Evolutionary conservation across 768 basidiomycete species (phyloP).

Genomic region (Mycena vitilis): DNA sequence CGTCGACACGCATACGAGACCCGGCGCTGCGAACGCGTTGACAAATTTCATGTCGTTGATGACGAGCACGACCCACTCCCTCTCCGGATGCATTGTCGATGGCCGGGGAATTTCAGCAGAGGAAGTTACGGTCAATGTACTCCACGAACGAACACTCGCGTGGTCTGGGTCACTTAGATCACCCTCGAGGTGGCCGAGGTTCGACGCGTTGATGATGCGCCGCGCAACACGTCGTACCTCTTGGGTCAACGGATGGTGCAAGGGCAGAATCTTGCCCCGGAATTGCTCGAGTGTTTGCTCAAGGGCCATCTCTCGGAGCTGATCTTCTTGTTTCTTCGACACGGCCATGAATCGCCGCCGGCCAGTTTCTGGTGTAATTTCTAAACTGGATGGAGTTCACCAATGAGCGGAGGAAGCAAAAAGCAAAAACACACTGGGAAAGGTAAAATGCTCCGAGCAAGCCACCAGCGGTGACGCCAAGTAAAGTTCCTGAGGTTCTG

Average conservation of each 20-base stretch:
- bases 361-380: slow-evolving; percentile 88
- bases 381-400: slow-evolving; percentile 62
- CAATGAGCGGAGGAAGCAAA: too few species aligned
- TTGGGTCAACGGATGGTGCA: slow-evolving; percentile 70
- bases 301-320: slow-evolving; percentile 58
- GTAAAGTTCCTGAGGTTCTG: background rate
- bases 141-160: slow-evolving; percentile 74
- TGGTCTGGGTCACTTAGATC: slow-evolving; percentile 66
- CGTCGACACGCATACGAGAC: slow-evolving; percentile 33
- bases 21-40: slow-evolving; percentile 35
- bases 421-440: background rate
- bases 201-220: slow-evolving; percentile 75
- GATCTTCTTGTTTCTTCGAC: slow-evolving; percentile 22
- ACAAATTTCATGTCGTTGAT: slow-evolving; percentile 28
- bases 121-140: slow-evolving; percentile 49
- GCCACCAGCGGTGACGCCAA: background rate
- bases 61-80: slow-evolving; percentile 35
- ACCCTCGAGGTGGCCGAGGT: slow-evolving; percentile 72
- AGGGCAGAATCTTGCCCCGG: slow-evolving; percentile 66
- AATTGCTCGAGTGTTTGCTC: slow-evolving; percentile 65
- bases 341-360: slow-evolving; percentile 86
- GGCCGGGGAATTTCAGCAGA: slow-evolving; percentile 21
- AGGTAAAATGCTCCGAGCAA: background rate
- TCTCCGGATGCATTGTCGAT: slow-evolving; percentile 14
- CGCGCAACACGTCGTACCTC: slow-evolving; percentile 79